phyloP scores from a whole-genome alignment of 2,329 filamentous ascomycete species.

The Neofusicoccum laricinum region DNA sequence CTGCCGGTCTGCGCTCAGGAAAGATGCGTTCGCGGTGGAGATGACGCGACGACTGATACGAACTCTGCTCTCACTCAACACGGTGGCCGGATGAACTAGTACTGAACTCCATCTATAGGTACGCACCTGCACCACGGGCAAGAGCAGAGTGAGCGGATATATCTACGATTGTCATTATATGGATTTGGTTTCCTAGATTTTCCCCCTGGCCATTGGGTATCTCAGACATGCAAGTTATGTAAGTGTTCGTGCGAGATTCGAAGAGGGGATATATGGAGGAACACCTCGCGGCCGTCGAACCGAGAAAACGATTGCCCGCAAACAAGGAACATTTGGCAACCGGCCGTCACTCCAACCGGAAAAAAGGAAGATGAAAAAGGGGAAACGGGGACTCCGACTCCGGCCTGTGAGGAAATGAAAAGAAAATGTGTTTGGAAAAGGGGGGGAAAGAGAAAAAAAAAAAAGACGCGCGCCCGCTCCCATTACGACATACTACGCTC shows the following conservation, averaged over 20 bases:
- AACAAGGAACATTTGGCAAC: neutral
- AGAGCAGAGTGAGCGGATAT: neutral
- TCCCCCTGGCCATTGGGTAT: conserved; percentile 6
- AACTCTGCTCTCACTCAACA: too few relatives aligned
- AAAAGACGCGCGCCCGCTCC: neutral
- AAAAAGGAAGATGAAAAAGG: neutral
- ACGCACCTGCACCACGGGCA: too few relatives aligned
- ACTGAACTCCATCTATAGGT: too few relatives aligned
- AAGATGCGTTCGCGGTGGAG: too few relatives aligned
- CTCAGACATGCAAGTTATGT: conserved; percentile 8
- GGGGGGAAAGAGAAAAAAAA: neutral
- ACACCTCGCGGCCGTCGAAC: too few relatives aligned
- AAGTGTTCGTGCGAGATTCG: neutral
- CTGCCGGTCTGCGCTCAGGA: too few relatives aligned
- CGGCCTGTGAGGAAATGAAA: neutral
- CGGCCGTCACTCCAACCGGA: neutral
- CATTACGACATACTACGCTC: neutral
- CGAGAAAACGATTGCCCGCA: neutral
- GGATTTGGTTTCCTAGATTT: neutral
- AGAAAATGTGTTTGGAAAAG: neutral
- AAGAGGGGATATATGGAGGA: neutral
- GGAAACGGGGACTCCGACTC: neutral
- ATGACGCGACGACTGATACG: too few relatives aligned
- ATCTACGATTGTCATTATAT: conserved; percentile 9
- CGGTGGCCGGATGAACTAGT: too few relatives aligned